Base-by-base conservation (phyloP, 1,284 basidiomycete genomes). In the Gomphus sp. region DNA sequence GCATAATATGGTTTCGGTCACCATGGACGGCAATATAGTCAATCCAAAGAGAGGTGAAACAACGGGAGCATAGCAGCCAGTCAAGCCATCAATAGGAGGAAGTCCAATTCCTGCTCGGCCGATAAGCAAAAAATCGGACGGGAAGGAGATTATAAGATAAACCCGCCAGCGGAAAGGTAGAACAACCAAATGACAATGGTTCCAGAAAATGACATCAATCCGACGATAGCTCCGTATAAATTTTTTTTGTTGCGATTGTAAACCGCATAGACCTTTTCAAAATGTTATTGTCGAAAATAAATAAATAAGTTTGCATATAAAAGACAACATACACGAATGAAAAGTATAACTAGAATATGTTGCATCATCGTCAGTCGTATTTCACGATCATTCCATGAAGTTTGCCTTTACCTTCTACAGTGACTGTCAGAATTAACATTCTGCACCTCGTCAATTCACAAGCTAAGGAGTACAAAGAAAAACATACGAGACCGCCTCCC, bases 241-340 rank as follows among this genome's bases (percentile, higher is more conserved):
- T 65, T 49, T 4, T 55, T 22, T 28, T 59, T 52, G 28, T 59
- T 63, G 1, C 62, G 58, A 14, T 61, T 61, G 56, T 57, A 66
- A 55, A 66, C 59, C 6, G 59, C 64, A 37, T 64, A 63, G 11
- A 66, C 65, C 64, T 45, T 7, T 43, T n/a, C 7, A 31, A 49
- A 49, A n/a, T 43, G 41, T 43, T 16, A 43, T 6, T 6, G 22
- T 22, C 22, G 1, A 22, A 22, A 22, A 22, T 22, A 22, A 22
- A 22, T 1, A 22, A 22, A 22, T 22, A 22, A 22, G 22, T 22
- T 22, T 22, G 22, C 22, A 22, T 22, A 22, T 22, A 22, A 1
- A 22, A 22, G 22, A 22, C 22, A 22, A 22, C 22, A 22, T 22
- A 22, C 22, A 22, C 22, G 22, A 22, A 22, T 22, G 22, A 22